Conservation (phyloP, 306 rosid genomes). For the Parietaria judaica region DNA sequence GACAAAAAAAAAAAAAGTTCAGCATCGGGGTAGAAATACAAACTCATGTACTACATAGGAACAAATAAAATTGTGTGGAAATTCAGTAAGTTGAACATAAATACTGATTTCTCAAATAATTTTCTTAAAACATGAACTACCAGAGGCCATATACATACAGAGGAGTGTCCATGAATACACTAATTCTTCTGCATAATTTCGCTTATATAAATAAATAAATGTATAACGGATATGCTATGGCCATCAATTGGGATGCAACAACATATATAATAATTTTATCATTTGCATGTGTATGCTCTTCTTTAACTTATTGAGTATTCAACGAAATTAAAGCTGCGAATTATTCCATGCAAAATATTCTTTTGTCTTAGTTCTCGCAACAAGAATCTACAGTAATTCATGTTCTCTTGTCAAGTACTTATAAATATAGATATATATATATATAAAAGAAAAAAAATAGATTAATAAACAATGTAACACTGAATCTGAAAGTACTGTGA, state of each 20-base stretch:
- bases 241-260: neutral
- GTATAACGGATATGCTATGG: neutral
- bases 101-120: no score
- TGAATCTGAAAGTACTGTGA: no score
- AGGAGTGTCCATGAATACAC: no score
- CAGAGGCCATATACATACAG: no score
- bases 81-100: no score
- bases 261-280: neutral
- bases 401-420: constrained; percentile 1
- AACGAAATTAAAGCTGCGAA: neutral
- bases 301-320: neutral
- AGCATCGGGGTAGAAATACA: no score
- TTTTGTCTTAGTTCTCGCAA: neutral
- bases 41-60: no score
- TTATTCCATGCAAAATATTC: constrained; percentile 2
- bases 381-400: neutral
- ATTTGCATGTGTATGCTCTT: neutral
- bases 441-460: neutral
- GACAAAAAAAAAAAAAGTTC: neutral
- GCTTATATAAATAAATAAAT: no score
- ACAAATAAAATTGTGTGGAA: no score
- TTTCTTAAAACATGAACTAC: no score
- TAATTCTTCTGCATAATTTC: no score
- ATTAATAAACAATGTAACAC: no score
- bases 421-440: neutral